phyloP scores from a whole-genome alignment of 768 basidiomycete species.

The Nidularia pulvinata region DNA sequence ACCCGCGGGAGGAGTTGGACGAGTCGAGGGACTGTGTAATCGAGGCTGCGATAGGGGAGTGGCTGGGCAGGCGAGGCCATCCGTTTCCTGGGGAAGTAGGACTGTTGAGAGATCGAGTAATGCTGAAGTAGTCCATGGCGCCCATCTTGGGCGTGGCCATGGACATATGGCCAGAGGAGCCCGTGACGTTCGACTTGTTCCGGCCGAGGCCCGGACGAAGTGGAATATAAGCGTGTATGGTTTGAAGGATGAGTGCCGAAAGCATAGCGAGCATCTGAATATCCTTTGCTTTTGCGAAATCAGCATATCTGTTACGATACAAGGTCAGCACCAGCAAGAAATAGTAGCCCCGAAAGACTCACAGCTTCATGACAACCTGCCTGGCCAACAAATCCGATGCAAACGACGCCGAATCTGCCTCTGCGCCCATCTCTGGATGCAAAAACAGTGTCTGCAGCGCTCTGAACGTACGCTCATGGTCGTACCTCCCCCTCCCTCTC shows the following conservation, averaged over 20 bases:
- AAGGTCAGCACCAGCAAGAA: neutral
- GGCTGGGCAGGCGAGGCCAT: constrained; percentile 45
- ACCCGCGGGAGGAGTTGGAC: constrained; percentile 68
- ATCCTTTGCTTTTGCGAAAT: constrained; percentile 53
- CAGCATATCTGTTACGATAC: constrained; percentile 28
- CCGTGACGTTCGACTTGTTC: constrained; percentile 1
- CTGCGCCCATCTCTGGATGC: constrained; percentile 7
- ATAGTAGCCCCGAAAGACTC: constrained; percentile 18
- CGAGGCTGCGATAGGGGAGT: constrained; percentile 34
- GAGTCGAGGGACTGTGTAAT: constrained; percentile 42
- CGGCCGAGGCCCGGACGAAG: too few relatives aligned
- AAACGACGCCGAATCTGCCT: constrained; percentile 9
- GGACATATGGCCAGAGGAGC: constrained; percentile 6
- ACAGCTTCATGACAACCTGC: constrained; percentile 47
- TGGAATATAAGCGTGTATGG: constrained; percentile 11
- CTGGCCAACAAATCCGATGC: constrained; percentile 29
- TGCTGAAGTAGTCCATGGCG: constrained; percentile 62
- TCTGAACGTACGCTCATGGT: constrained; percentile 71
- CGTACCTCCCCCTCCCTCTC: constrained; percentile 54
- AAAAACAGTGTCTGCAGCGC: constrained; percentile 50
- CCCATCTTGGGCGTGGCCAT: constrained; percentile 11
- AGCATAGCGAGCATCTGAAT: constrained; percentile 85
- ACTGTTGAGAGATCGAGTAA: constrained; percentile 31
- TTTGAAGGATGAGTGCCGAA: constrained; percentile 65
- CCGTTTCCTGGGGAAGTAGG: constrained; percentile 38